Conservation (phyloP, 495 filamentous ascomycete genomes). For the Penicillium atrosanguineum region DNA sequence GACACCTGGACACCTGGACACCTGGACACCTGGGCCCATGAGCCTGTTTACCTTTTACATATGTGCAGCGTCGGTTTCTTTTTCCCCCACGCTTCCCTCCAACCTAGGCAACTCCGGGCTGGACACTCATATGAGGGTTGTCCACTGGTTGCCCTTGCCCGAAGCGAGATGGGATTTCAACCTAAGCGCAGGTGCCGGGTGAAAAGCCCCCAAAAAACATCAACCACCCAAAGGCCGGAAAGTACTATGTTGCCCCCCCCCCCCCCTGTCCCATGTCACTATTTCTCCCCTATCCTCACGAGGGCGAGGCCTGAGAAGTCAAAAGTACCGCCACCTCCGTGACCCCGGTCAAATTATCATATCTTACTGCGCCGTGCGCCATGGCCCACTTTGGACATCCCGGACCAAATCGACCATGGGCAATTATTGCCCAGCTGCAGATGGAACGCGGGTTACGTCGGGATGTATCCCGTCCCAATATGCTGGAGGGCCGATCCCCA, state of each 20-base stretch:
- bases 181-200: constrained; percentile 25
- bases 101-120: neutral
- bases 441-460: neutral
- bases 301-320: neutral
- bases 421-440: neutral
- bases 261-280: neutral
- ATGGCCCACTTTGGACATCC: neutral
- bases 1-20: no score
- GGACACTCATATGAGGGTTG: constrained; percentile 12
- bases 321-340: neutral
- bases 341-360: neutral
- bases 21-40: no score
- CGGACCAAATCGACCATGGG: neutral
- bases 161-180: neutral
- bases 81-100: constrained; percentile 15
- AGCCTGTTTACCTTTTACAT: no score
- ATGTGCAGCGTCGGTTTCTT: constrained; percentile 13
- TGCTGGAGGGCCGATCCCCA: neutral
- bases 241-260: neutral
- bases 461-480: neutral
- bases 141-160: neutral
- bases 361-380: neutral
- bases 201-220: constrained; percentile 1
- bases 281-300: neutral
- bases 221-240: neutral